Percentiles rank a stretch among this genome's conserved stretches.
Conservation (phyloP, 495 filamentous ascomycete species). For the Evernia prunastri region DNA sequence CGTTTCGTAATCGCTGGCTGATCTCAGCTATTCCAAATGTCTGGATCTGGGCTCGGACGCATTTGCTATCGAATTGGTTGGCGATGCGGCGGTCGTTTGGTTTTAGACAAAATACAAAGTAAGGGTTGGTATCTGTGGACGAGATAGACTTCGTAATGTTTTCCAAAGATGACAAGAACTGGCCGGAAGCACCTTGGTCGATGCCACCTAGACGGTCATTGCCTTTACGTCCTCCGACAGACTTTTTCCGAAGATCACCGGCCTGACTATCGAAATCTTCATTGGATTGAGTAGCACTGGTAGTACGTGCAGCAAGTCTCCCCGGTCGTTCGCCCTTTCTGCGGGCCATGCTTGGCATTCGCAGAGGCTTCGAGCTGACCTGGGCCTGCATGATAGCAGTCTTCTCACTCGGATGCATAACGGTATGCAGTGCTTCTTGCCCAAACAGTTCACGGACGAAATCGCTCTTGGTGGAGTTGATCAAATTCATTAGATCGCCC, state of each 20-base stretch:
- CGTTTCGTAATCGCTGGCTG: conserved; percentile 82
- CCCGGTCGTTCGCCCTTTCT: conserved; percentile 52
- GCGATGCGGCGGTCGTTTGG: conserved; percentile 96
- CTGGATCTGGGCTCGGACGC: conserved; percentile 88
- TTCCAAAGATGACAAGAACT: conserved; percentile 84
- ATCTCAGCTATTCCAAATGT: conserved; percentile 96
- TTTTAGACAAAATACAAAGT: conserved; percentile 95
- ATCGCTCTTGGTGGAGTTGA: conserved; percentile 76
- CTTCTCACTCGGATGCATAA: conserved; percentile 84
- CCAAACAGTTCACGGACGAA: conserved; percentile 88
- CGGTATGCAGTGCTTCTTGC: conserved; percentile 83
- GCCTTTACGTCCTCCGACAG: conserved; percentile 34
- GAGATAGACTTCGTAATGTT: conserved; percentile 80
- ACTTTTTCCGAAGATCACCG: conserved; percentile 35
- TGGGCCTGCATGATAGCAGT: conserved; percentile 92
- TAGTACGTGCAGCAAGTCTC: conserved; percentile 33
- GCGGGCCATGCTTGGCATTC: conserved; percentile 87
- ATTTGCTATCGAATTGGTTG: conserved; percentile 98
- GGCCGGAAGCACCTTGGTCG: conserved; percentile 81
- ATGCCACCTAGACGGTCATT: conserved; percentile 37
- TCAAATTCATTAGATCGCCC: conserved; percentile 91
- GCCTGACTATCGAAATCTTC: conserved; percentile 48
- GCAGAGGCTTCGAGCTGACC: conserved; percentile 86
- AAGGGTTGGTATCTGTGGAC: conserved; percentile 75
- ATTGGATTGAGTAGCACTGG: conserved; percentile 39